Base-by-base conservation (phyloP, 768 basidiomycete genomes). In the Megacollybia marginata region DNA sequence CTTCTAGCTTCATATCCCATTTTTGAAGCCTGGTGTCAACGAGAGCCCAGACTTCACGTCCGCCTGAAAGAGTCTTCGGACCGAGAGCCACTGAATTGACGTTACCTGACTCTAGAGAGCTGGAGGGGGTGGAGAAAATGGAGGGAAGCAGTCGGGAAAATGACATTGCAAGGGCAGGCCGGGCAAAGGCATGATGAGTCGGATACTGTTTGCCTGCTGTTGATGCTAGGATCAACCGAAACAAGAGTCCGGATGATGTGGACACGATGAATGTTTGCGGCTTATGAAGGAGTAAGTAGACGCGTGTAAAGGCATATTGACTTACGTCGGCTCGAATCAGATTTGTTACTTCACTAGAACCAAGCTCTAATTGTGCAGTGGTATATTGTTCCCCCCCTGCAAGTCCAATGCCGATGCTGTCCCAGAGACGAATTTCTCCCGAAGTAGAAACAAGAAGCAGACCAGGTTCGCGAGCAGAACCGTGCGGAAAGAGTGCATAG, bases 391-490 rank as follows among this genome's bases (percentile, higher is more conserved):
- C 78, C 9, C 87, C 88, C 11, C 89, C 88, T 2, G 89, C 86
- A 12, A 92, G 76, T 13, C 88, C 88, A 51, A 85, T 87, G 4
- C 83, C 83, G 40, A 94, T 85, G 52, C 83, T 85, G 49, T 92
- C 85, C 93, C 93, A 97, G 62, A 90, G 88, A 34, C 88, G 80
- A 49, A 91, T 68, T 54, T 82, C 71, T 4, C 93, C 93, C 0
- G 75, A 67, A 6, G 77, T 68, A 8, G 86, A 85, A 46, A 89
- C 68, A 47, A 94, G 76, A 40, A 96, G 80, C 35, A 95, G 78
- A 20, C 92, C 92, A 3, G 93, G 93, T 67, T 97, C 93, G 38
- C 88, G 79, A 11, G 79, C 73, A 4, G 73, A 53, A 11, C 76
- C 77, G 57, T 78, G 78, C 13, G 88, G 85, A 18, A 90, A 78